Base-by-base conservation (phyloP, 2,329 filamentous ascomycete genomes). In the Onygenales sp. region DNA sequence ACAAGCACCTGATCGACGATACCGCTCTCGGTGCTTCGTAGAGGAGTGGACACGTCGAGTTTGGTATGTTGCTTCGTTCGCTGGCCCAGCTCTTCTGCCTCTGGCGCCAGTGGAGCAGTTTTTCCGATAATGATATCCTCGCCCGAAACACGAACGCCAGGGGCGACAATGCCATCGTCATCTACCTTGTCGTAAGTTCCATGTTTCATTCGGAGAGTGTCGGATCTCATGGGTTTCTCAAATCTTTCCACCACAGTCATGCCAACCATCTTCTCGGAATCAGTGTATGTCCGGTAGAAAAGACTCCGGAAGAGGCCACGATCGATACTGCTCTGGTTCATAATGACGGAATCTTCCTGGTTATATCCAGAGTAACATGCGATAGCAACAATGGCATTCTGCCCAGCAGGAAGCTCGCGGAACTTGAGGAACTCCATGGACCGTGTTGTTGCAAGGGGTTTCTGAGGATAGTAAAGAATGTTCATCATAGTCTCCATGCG, bases 401-500 rank as follows among this genome's bases (percentile, higher is more conserved):
- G 93, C 2, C 93, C 93, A 13, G 93, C 93, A 14, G 93, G 93
- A 55, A 98, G 77, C 71, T 98, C 93, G 73, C 93, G 83, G 84
- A 98, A 98, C 66, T 95, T 95, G 63, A 98, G 78, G 71, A 94
- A 97, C 70, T 98, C 93, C 94, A 98, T 98, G 3, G 92, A 95
- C 59, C 91, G 83, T 14, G 93, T 98, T 1, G 92, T 97, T 0
- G 90, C 93, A 50, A 98, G 80, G 7, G 93, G 93, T 70, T 98
- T 98, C 72, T 98, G 93, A 0, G 93, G 93, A 65, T 98, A 98
- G 73, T 98, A 98, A 3, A 98, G 82, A 67, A 98, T 95, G 64
- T 98, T 98, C 63, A 92, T 87, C 93, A 98, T 98, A 4, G 93
- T 98, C 67, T 98, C 93, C 92, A 98, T 97, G 59, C 93, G 90